These are phyloP conservation scores for Lathyrus oleraceus DNA, from an alignment of 306 rosid species.

Conservation along the genomic window DNA sequence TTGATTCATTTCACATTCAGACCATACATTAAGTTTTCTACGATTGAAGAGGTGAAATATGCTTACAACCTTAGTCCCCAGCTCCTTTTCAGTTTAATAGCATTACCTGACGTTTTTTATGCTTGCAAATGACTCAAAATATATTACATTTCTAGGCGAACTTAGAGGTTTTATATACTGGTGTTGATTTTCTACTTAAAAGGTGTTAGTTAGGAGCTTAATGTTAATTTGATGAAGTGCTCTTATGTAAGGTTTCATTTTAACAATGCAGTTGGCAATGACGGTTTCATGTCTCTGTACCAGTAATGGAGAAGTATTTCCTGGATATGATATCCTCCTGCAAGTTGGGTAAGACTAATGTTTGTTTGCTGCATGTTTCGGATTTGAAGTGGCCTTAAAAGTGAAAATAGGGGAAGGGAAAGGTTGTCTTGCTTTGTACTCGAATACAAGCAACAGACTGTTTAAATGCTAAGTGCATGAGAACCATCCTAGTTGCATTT, in stretches of 20 bases:
- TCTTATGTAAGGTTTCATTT: conserved; percentile 35
- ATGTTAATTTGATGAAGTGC: conserved; percentile 17
- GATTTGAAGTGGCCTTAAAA: conserved; percentile 2
- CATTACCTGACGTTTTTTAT: neutral
- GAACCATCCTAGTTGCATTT: conserved; percentile 27
- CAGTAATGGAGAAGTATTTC: conserved; percentile 77
- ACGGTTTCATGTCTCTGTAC: conserved; percentile 66
- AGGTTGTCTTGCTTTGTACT: conserved; percentile 14
- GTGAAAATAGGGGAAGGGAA: neutral
- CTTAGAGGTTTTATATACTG: conserved; percentile 15
- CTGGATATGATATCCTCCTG: conserved; percentile 79
- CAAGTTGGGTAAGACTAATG: conserved; percentile 77
- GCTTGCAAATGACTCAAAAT: neutral
- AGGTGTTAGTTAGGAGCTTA: conserved; percentile 5
- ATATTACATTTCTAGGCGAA: conserved; percentile 4
- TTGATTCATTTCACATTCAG: neutral
- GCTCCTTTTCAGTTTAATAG: conserved; percentile 2
- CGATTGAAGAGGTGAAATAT: conserved; percentile 9
- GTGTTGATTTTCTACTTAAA: neutral
- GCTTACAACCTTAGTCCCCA: neutral
- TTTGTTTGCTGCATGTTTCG: neutral
- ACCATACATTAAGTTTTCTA: conserved; percentile 11
- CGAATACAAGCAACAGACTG: neutral
- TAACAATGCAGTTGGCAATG: conserved; percentile 71
- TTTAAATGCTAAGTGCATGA: conserved; percentile 5